phyloP scores from a whole-genome alignment of 805 yeast genomes.

The Saccharomyces eubayanus region DNA sequence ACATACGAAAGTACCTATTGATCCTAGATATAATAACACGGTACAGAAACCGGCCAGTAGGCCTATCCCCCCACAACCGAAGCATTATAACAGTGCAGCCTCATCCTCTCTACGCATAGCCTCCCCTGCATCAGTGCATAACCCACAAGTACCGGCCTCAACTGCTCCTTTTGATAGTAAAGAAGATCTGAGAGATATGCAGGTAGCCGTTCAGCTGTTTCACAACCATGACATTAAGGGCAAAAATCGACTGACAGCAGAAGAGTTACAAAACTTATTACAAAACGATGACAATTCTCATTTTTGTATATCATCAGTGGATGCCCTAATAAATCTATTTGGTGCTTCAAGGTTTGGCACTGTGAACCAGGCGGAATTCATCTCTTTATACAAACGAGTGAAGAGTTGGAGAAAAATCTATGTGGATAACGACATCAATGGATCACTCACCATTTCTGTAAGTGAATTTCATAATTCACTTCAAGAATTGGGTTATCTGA shows the following conservation, averaged over 20 bases:
- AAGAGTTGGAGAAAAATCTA: slow-evolving; percentile 31
- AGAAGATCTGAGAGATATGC: slow-evolving; percentile 20
- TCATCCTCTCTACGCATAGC: neutral
- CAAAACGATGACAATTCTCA: slow-evolving; percentile 31
- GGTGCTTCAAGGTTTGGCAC: slow-evolving; percentile 32
- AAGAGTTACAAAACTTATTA: slow-evolving; percentile 28
- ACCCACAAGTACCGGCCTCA: neutral
- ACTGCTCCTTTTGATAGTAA: neutral
- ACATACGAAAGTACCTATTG: neutral
- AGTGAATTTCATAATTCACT: slow-evolving; percentile 29
- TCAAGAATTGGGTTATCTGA: slow-evolving; percentile 28
- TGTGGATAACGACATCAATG: slow-evolving; percentile 31
- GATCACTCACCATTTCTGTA: slow-evolving; percentile 26
- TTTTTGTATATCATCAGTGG: slow-evolving; percentile 30
- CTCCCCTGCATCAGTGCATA: neutral
- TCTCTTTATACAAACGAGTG: slow-evolving; percentile 28
- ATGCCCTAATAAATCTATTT: slow-evolving; percentile 29
- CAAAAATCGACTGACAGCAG: slow-evolving; percentile 27
- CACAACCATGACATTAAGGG: slow-evolving; percentile 26
- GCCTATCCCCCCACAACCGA: neutral
- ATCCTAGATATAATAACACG: slow-evolving; percentile 9
- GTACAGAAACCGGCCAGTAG: neutral
- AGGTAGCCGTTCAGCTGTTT: slow-evolving; percentile 27
- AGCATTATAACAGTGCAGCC: neutral
- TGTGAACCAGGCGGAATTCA: slow-evolving; percentile 27